Base-by-base conservation (phyloP, 2,329 filamentous ascomycete genomes). In the Diaporthe sp. region DNA sequence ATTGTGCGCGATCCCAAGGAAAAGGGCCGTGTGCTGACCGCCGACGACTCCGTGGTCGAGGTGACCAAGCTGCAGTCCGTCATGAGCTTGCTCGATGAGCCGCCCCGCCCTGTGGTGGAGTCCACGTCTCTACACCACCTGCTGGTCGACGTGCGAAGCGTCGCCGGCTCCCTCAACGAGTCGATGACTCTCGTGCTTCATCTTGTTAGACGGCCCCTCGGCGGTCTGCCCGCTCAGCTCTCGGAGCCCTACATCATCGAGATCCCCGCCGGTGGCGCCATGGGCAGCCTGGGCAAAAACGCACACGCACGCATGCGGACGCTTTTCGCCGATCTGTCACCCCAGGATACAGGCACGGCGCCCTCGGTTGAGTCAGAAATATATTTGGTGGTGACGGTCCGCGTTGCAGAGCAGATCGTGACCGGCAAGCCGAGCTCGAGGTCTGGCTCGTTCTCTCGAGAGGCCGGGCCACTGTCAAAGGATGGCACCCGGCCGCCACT, bases 41-140 rank as follows among this genome's bases (percentile, higher is more conserved):
- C 94, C 17, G 94, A 98, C 72, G 97, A 99, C 84, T 98, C 96
- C 1, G 94, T 97, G 5, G 94, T 98, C 39, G 94, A 98, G 75
- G 91, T 98, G 78, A 96, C 96, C 9, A 95, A 92, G 82, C 87
- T 98, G 74, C 97, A 99, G 86, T 97, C 97, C 6, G 91, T 96
- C 82, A 99, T 99, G 97, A 98, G 95, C 84, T 90, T 98, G 80
- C 88, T 99, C 61, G 93, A 98, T 75, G 93, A 94, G 79, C 91
- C 93, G n/a, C 96, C 95, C 0, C 90, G 91, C 28, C 88, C 91
- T 5, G 87, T 90, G 13, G 85, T 91, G 22, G 95, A 95, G 79
- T 89, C 93, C 68, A 92, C 91, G 1, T 88, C 94, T 49, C 86
- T 98, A 72, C 94, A 98, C 82, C 93, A 98, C 79, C 85, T 97